Percentiles rank a stretch among this genome's conserved stretches.
Conservation (phyloP, 129 eudicot species). For the Artemisia annua region DNA sequence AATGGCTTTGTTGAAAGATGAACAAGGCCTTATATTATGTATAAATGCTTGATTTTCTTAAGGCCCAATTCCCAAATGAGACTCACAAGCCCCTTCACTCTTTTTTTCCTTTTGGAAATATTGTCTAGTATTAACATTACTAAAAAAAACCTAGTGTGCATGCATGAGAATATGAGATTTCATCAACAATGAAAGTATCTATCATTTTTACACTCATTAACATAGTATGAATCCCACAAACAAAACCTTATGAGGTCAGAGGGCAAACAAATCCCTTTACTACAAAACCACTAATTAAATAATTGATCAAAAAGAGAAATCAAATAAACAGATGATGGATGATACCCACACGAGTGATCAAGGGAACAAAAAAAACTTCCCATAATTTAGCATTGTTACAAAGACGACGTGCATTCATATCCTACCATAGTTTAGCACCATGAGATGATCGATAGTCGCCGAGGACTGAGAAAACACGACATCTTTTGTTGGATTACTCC, state of each 20-base stretch:
- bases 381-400: background rate
- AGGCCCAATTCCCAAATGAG: too few relatives aligned
- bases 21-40: too few relatives aligned
- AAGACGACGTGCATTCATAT: conserved; percentile 14
- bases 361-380: background rate
- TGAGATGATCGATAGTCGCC: conserved; percentile 40
- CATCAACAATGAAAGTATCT: background rate
- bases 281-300: background rate
- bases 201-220: background rate
- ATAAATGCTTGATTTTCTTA: too few relatives aligned
- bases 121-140: too few relatives aligned
- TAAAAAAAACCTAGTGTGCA: too few relatives aligned
- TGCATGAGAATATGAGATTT: too few relatives aligned
- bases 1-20: too few relatives aligned
- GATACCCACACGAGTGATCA: background rate
- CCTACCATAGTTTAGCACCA: conserved; percentile 60
- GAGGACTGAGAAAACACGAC: conserved; percentile 28
- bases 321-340: background rate
- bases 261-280: background rate
- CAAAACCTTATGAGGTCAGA: conserved; percentile 1
- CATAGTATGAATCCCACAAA: background rate
- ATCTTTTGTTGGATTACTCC: conserved; percentile 38
- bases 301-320: background rate
- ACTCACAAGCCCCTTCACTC: too few relatives aligned
- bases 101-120: too few relatives aligned